Base-by-base conservation (phyloP, 2,329 filamentous ascomycete species). In the Ophiocordyceps camponoti-saundersi region DNA sequence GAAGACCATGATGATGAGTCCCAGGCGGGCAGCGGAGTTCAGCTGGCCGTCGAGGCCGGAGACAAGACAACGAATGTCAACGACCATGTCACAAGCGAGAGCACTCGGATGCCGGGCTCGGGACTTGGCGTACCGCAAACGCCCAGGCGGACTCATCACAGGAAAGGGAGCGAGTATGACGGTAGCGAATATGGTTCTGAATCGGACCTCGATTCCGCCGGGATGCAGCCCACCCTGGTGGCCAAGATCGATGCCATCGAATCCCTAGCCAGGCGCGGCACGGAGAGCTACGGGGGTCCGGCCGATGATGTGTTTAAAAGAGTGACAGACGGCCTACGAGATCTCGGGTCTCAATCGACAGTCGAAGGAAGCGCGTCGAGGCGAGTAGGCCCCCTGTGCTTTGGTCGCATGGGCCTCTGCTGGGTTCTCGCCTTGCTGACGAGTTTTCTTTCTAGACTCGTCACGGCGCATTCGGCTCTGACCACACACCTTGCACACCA, bases 401-500 rank as follows among this genome's bases (percentile, higher is more conserved):
- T 26, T 7, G 15, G n/a, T 10, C 8, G 10, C 18, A 32, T 11
- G 26, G 26, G 7, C 26, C 26, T 29, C 8, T 4, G 23, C 23
- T 4, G 23, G 8, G 8, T 29, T 11, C 8, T 29, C 26, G 26
- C 26, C 26, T 42, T 18, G 45, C 53, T 58, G 48, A 59, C 49
- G 36, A 34, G 6, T 30, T 36, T 36, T n/a, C 6, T 32, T 36
- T 36, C n/a, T 55, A 88, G 82, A 57, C 67, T 87, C 52, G 84
- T 85, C 59, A 87, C 82, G 42, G 80, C 83, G 32, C 82, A 87
- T 60, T 77, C 81, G 26, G 82, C 83, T 15, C 67, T 88, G 44
- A 80, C 83, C 44, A 82, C 82, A 20, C 82, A 92, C 57, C 68
- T 90, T 42, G 71, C 73, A 15, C 80, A 87, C 61, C 84, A 90